Base-by-base conservation (phyloP, 148 eudicot genomes). In the Cornus suecica region DNA sequence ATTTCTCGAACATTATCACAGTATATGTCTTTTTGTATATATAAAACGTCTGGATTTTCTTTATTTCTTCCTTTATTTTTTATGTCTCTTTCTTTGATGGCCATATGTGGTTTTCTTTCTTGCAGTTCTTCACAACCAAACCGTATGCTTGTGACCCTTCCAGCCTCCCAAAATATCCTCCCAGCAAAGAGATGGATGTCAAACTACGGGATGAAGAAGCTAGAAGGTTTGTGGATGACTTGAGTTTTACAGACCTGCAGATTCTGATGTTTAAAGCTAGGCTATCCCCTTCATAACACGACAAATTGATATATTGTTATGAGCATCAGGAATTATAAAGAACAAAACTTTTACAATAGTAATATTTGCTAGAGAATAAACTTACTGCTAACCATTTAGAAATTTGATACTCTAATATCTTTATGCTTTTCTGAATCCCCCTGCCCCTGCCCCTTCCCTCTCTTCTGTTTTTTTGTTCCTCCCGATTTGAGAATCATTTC, bases 181-280 rank as follows among this genome's bases (percentile, higher is more conserved):
- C 96, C 26, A 91, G 88, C 82, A 91, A 91, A 79, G 96, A 91
- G 84, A 91, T 91, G 91, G 96, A 91, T 81, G 96, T 91, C 27
- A 91, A 88, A 80, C 82, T 87, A 64, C 88, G 96, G 28, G 96
- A 91, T 79, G 92, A 91, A 86, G 90, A 89, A 83, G 85, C 93
- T 75, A 79, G 93, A 87, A 89, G 96, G 96, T 91, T 29, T 42
- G 81, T 30, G 23, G 27, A 32, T 23, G 4, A 42, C 11, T 37
- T 37, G 0, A 48, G 2, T 58, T 22, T n/a, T 14, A 0, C 4
- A 58, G 5, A 22, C 62, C 8, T 58, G 22, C 62, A 58, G 20
- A 58, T 58, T 58, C 62, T 58, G 5, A 20, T 58, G 62, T 58
- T 58, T 48, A 16, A 48, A 48, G 15, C 15, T 48, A 58, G 8